Percentiles rank a stretch among this genome's conserved stretches.
phyloP scores from a whole-genome alignment of 345 rosid species.

The Eucalyptus melliodora region DNA sequence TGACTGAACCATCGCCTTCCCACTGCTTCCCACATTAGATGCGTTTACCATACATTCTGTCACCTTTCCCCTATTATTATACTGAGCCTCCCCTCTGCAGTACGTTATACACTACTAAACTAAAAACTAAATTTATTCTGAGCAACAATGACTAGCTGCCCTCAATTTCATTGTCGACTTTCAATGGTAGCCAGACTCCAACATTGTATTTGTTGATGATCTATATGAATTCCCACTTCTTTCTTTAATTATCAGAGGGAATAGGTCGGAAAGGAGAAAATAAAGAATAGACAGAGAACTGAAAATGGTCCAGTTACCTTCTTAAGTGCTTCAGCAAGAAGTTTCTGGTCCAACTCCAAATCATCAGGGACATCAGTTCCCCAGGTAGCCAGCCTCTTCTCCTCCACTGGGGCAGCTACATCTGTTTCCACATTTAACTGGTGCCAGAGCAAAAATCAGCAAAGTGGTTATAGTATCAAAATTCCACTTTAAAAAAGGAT shows the following conservation, averaged over 20 bases:
- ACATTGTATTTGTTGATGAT: neutral
- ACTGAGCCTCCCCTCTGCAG: neutral
- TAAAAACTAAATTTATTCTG: neutral
- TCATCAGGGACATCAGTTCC: conserved; percentile 68
- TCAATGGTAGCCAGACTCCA: neutral
- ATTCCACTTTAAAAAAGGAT: neutral
- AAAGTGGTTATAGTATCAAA: neutral
- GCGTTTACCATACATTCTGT: neutral
- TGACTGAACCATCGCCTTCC: neutral
- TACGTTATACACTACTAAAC: neutral
- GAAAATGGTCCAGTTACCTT: conserved; percentile 22
- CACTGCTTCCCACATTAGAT: neutral
- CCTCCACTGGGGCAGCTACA: conserved; percentile 26
- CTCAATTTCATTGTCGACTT: neutral
- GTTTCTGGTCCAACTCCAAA: conserved; percentile 48
- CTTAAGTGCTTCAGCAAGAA: conserved; percentile 52
- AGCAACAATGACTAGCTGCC: neutral
- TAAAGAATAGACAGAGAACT: neutral
- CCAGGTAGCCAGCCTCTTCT: conserved; percentile 66
- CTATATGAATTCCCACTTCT: neutral
- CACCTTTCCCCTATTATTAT: neutral
- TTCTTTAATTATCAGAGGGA: neutral
- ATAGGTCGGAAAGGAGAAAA: neutral
- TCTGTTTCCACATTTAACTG: conserved; percentile 4
- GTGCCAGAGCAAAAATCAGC: neutral